A percentile compares a stretch with the other conserved stretches of the same genome.
Conservation (phyloP, 345 rosid species). For the Populus euphratica region DNA sequence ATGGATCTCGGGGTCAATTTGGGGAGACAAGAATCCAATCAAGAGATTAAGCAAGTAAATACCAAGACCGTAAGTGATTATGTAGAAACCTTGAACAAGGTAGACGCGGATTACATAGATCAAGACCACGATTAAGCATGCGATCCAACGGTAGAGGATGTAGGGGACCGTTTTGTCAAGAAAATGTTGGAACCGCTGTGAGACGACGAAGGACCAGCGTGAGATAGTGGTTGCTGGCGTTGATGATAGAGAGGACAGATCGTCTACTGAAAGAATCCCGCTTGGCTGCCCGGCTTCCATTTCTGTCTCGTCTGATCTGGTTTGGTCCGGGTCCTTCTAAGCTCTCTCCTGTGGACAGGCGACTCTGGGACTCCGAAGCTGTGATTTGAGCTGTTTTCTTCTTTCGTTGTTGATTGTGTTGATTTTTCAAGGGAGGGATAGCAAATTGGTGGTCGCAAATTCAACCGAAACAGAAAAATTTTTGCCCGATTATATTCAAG, state of each 20-base stretch:
- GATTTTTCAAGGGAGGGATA: too few relatives aligned
- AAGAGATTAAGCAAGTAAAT: slow-evolving; percentile 83
- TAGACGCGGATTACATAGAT: slow-evolving; percentile 75
- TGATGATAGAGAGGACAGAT: slow-evolving; percentile 31
- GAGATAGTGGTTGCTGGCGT: slow-evolving; percentile 42
- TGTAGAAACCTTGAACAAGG: slow-evolving; percentile 78
- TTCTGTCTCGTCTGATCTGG: not conserved
- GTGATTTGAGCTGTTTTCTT: too few relatives aligned
- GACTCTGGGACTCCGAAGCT: too few relatives aligned
- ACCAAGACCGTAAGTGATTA: slow-evolving; percentile 84
- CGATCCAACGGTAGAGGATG: slow-evolving; percentile 52
- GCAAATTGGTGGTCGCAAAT: too few relatives aligned
- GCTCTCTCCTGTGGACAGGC: too few relatives aligned
- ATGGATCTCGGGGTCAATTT: slow-evolving; percentile 73
- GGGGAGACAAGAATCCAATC: slow-evolving; percentile 89
- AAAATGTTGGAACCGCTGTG: slow-evolving; percentile 24
- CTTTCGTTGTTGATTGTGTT: too few relatives aligned
- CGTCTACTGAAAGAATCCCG: slow-evolving; percentile 32
- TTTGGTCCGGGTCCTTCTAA: too few relatives aligned
- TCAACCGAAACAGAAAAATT: too few relatives aligned
- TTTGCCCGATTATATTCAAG: too few relatives aligned
- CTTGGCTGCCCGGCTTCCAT: slow-evolving; percentile 37
- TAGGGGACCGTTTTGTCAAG: slow-evolving; percentile 30
- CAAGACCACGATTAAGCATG: slow-evolving; percentile 37
- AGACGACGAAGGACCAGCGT: slow-evolving; percentile 38